These are phyloP conservation scores for Phytophthora sansomeana DNA, from an alignment of 352 stramenopile genomes.

Conservation along the genomic window DNA sequence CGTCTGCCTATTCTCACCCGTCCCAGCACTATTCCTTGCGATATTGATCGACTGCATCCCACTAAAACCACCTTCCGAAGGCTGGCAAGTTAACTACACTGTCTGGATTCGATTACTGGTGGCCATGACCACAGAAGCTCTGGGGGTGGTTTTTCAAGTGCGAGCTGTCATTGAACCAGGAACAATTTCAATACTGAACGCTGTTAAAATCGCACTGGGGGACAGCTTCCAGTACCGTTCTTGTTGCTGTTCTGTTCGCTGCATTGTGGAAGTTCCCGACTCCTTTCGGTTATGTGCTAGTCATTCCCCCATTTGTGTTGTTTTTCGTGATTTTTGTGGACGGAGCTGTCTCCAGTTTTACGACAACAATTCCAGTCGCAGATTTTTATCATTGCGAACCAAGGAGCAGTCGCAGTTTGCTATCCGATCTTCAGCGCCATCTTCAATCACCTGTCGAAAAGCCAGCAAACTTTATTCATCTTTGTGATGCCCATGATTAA, in stretches of 20 bases:
- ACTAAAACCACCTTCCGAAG: constrained; percentile 14
- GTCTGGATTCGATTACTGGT: constrained; percentile 27
- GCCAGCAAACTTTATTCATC: constrained; percentile 19
- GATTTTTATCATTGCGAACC: constrained; percentile 15
- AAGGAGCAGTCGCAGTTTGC: constrained; percentile 22
- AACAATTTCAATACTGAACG: constrained; percentile 5
- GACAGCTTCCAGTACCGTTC: constrained; percentile 3
- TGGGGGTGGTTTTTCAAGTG: constrained; percentile 15
- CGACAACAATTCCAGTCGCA: constrained; percentile 14
- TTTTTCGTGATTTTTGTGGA: constrained; percentile 10
- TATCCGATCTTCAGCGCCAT: constrained; percentile 31
- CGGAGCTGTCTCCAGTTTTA: background rate
- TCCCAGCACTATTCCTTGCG: constrained; percentile 14
- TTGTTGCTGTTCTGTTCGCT: constrained; percentile 6
- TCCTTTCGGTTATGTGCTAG: constrained; percentile 31
- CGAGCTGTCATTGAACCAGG: constrained; percentile 13
- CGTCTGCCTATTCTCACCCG: constrained; percentile 12
- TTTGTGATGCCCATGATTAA: constrained; percentile 34
- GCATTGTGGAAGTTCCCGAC: constrained; percentile 30
- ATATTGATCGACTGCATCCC: constrained; percentile 33
- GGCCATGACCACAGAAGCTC: constrained; percentile 7
- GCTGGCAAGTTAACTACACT: constrained; percentile 27
- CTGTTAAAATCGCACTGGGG: constrained; percentile 6
- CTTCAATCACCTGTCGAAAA: constrained; percentile 12
- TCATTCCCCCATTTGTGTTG: constrained; percentile 6